phyloP scores from a whole-genome alignment of 768 basidiomycete genomes.

The Lentinula edodes region DNA sequence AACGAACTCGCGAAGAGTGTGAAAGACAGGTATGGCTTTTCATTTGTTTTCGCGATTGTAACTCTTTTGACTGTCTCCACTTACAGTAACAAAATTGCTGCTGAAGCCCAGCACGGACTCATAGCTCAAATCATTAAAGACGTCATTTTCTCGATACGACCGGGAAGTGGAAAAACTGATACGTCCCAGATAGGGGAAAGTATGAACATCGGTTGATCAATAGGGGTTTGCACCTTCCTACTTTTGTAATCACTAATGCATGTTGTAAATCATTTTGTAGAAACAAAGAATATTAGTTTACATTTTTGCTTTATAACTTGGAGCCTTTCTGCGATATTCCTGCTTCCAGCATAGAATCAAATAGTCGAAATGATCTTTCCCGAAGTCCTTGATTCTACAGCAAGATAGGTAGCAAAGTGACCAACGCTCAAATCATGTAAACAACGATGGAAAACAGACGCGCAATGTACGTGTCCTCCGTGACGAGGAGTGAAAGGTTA shows the following conservation, averaged over 20 bases:
- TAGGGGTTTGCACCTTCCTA: not conserved
- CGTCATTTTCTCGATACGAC: constrained; percentile 73
- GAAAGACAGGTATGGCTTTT: constrained; percentile 66
- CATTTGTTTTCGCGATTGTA: not conserved
- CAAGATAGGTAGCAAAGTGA: not conserved
- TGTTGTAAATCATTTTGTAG: not conserved
- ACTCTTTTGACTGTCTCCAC: not conserved
- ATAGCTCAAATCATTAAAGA: constrained; percentile 94
- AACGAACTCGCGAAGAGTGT: constrained; percentile 86
- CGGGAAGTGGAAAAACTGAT: constrained; percentile 19
- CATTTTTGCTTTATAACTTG: not conserved
- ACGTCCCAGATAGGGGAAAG: constrained; percentile 32
- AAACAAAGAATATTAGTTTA: not conserved
- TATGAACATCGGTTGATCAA: constrained; percentile 39
- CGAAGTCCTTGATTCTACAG: not conserved
- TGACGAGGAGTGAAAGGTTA: not conserved
- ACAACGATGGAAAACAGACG: not conserved
- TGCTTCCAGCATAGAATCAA: not conserved
- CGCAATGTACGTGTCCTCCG: not conserved
- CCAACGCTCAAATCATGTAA: not conserved
- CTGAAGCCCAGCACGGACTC: constrained; percentile 90
- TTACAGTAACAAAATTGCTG: constrained; percentile 76
- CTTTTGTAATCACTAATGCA: not conserved
- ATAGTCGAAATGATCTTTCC: not conserved
- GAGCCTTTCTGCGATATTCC: not conserved